Evolutionary conservation across 176 grass and related monocot genomes (phyloP).

Genomic region (Eleusine coracana): DNA sequence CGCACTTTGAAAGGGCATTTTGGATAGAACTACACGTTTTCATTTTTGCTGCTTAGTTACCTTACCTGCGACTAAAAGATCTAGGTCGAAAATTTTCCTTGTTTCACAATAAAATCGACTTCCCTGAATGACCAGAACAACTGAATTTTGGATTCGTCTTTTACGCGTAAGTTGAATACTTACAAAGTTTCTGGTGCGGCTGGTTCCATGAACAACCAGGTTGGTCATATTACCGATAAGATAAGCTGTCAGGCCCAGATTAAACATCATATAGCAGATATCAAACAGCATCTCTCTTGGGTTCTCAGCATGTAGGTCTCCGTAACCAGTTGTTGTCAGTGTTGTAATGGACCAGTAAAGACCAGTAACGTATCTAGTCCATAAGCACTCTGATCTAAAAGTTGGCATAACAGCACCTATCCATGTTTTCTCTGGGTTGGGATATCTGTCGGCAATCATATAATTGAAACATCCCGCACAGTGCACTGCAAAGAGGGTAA

Average conservation of each 20-base stretch:
- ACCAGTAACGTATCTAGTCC: constrained; percentile 89
- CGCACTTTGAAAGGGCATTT: constrained; percentile 17
- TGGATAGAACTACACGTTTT: constrained; percentile 2
- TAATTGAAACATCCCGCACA: constrained; percentile 96
- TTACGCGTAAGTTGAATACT: constrained; percentile 40
- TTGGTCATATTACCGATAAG: constrained; percentile 99
- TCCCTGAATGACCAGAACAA: constrained; percentile 10
- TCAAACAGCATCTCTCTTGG: constrained; percentile 92
- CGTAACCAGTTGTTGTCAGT: constrained; percentile 92
- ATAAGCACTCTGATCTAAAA: constrained; percentile 80
- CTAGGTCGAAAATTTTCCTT: constrained; percentile 4
- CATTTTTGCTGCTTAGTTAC: constrained; percentile 9
- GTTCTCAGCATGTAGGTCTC: constrained; percentile 97
- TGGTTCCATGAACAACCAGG: constrained; percentile 94
- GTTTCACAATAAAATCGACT: constrained; percentile 12
- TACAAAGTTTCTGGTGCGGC: constrained; percentile 90
- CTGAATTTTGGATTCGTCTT: constrained; percentile 1
- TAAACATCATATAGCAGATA: constrained; percentile 97
- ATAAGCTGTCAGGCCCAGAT: constrained; percentile 94
- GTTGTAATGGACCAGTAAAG: constrained; percentile 99
- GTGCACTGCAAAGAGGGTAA: constrained; percentile 92
- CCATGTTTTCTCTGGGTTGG: constrained; percentile 78
- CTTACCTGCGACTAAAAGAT: constrained; percentile 11
- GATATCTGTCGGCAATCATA: constrained; percentile 98
- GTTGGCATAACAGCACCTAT: constrained; percentile 90